A percentile compares a stretch with the other conserved stretches of the same genome.
Evolutionary conservation across 2,329 filamentous ascomycete genomes (phyloP).

Genomic region (Fusarium nelsonii): DNA sequence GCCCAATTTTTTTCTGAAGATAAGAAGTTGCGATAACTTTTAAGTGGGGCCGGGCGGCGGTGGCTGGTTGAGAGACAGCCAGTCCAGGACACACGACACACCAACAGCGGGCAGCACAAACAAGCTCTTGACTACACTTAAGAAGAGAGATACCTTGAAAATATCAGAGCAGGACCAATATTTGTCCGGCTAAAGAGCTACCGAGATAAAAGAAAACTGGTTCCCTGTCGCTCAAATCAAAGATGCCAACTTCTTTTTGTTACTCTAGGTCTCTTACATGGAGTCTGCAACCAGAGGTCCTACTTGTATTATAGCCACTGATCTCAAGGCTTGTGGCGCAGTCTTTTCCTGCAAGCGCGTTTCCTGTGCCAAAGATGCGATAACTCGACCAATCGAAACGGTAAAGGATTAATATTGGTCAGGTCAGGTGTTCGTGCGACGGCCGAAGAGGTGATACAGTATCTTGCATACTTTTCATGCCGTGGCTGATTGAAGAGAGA

Average conservation of each 20-base stretch:
- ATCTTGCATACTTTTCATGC: background rate
- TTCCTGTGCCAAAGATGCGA: background rate
- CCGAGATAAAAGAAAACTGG: background rate
- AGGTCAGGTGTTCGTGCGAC: too few relatives aligned
- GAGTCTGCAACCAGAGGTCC: background rate
- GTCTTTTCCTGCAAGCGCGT: background rate
- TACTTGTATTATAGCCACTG: background rate
- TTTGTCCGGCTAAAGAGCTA: too few relatives aligned
- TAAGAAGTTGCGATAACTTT: conserved; percentile 27
- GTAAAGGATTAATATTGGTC: background rate
- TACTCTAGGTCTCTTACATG: background rate
- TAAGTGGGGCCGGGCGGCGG: conserved; percentile 22
- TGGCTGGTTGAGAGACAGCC: conserved; percentile 8
- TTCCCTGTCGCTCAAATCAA: too few relatives aligned
- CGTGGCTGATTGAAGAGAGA: background rate
- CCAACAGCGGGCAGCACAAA: background rate
- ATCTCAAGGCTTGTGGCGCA: background rate
- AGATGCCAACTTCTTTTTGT: background rate
- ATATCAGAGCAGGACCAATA: background rate
- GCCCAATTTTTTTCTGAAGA: conserved; percentile 29
- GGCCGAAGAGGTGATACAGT: background rate
- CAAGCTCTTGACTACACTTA: background rate
- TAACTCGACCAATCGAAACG: background rate
- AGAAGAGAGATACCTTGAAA: background rate
- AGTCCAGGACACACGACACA: background rate